Evolutionary conservation across 2,329 filamentous ascomycete genomes (phyloP), one percentile per base, ranked within the genome.

Genomic region (Sclerotinia sclerotiorum): DNA sequence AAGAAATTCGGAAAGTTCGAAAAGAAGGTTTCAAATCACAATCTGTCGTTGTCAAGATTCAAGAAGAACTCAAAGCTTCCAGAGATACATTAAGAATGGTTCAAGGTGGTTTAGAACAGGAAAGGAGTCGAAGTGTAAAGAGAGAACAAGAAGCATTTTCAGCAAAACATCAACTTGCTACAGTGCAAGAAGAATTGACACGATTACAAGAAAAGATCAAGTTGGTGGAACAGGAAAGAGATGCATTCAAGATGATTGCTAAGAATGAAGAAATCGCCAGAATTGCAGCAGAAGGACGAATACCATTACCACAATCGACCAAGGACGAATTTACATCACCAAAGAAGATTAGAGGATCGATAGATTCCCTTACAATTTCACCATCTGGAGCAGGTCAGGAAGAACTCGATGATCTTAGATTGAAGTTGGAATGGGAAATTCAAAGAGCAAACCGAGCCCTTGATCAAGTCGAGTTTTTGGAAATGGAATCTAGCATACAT

Each of bases 11-110:
- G 67, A 84, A 87, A 68, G 84, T 86, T 13, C 83, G 88, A 62
- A 92, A 92, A 74, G 90, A 92, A 73, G 88, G 87, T 2, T 92
- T 91, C 83, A 92, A 91, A 76, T 85, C 86, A n/a, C 88, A 91
- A 73, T 91, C 89, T 3, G 79, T 81, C 15, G 84, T 89, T 44
- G 85, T 92, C 73, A 91, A 91, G 76, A 77, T 90, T n/a, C 89
- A 92, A 76, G 90, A 92, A 73, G 89, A 92, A 74, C 83, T 91
- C 71, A 92, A 92, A 76, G 80, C 85, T 0, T 81, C 85, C 64
- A 84, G 88, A 15, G 73, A 73, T 56, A 79, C 79, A 35, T 79
- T 84, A 63, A 87, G 86, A 72, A 80, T 83, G 10, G 80, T 82
- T 32, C 86, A 91, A 71, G 84, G 87, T 62, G 82, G 82, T 68